phyloP scores from a whole-genome alignment of 2,329 filamentous ascomycete genomes.

The Fusarium sp. region DNA sequence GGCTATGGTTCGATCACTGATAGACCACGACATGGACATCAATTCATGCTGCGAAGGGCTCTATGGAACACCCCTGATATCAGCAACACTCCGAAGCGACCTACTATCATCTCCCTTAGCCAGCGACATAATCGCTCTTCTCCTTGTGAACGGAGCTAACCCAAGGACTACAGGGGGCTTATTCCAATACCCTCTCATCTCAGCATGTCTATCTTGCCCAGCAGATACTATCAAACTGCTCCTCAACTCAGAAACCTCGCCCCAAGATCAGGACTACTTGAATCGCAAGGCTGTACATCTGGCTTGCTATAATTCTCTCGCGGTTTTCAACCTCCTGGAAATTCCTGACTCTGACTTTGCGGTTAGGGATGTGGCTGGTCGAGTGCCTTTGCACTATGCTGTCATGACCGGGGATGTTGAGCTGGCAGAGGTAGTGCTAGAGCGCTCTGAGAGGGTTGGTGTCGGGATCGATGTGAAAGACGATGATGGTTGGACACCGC shows the following conservation, averaged over 20 bases:
- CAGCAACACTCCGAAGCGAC: not conserved
- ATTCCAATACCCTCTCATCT: not conserved
- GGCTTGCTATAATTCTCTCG: slow-evolving; percentile 12
- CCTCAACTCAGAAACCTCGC: not conserved
- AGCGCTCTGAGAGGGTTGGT: not conserved
- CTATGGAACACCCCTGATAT: not conserved
- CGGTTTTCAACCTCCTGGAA: not conserved
- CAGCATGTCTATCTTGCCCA: not conserved
- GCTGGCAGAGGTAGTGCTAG: not conserved
- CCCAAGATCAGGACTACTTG: fast-evolving
- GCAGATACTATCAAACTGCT: not conserved
- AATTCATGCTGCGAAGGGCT: not conserved
- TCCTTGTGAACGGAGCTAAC: not conserved
- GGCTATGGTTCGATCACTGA: not conserved
- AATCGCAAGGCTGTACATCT: not conserved
- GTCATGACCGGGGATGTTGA: not conserved
- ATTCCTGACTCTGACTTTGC: slow-evolving; percentile 4
- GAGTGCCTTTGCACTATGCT: slow-evolving; percentile 11
- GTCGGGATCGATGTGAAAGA: not conserved
- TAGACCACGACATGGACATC: not conserved
- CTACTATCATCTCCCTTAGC: not conserved
- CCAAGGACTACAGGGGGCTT: not conserved
- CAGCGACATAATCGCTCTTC: not conserved
- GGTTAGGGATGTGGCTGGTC: not conserved
- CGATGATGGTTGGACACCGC: slow-evolving; percentile 12